Evolutionary conservation across 2,329 filamentous ascomycete species (phyloP), one percentile per base, ranked within the genome.

Genomic region (Neopestalotiopsis rosae): DNA sequence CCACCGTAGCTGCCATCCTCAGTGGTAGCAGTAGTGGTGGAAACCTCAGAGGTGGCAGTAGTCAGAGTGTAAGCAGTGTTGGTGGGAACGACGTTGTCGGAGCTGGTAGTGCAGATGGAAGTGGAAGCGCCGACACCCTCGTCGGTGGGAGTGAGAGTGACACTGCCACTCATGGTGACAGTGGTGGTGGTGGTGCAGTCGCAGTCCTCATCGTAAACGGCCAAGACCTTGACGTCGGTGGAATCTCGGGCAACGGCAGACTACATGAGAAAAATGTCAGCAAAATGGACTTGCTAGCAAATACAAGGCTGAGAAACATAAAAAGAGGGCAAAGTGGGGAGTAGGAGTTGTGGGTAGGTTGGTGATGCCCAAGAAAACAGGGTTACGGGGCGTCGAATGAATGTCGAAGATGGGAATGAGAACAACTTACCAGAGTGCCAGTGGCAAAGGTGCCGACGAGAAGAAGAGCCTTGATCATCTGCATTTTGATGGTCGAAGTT

Each of bases 391-490:
- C 34, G 34, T 10, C 34, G 6, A 10, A 38, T 9, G 34, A 10
- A 7, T 38, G 34, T 38, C 5, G 34, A 38, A 38, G 34, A 38
- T 38, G 34, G 34, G 10, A 38, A 49, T 14, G 62, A 17, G 3
- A 28, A 49, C 6, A 7, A 45, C 66, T 67, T 67, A 67, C 66
- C 58, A 67, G 61, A 34, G 32, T n/a, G 40, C 38, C 28, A 28
- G 20, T 14, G 58, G 57, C 32, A 12, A 38, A 52, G 13, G 24
- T 56, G 42, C 57, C 66, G 4, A 63, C 7, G 42, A 67, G 14
- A n/a, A 67, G n/a, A 28, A 67, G 20, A 34, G 13, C 34, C 66
- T 67, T 67, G 66, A 56, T 49, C n/a, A 61, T 61, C 66, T 67
- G 66, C 66, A 67, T 67, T 58, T 56, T 67, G 40, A 63, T 30